phyloP scores from a whole-genome alignment of 805 yeast species.

The Starmerella khaoyaiensis region DNA sequence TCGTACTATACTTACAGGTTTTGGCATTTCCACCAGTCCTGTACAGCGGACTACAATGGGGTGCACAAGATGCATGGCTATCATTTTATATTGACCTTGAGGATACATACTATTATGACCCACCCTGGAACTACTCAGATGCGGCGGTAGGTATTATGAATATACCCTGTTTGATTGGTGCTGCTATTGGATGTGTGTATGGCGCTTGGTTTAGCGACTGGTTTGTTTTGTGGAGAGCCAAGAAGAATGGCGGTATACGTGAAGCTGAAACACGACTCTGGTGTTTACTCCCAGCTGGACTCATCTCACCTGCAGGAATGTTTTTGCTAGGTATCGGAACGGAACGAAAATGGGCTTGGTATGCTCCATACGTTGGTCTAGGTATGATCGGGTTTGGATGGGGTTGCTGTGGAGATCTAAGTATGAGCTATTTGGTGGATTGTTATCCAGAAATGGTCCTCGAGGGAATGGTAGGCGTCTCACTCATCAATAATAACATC shows the following conservation, averaged over 20 bases:
- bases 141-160: slow-evolving; percentile 65
- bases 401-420: slow-evolving; percentile 36
- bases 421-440: slow-evolving; percentile 45
- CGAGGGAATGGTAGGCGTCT: slow-evolving; percentile 44
- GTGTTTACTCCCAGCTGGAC: slow-evolving; percentile 35
- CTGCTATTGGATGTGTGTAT: slow-evolving; percentile 37
- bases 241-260: slow-evolving; percentile 38
- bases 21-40: slow-evolving; percentile 37
- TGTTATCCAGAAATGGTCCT: slow-evolving; percentile 42
- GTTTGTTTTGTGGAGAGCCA: slow-evolving; percentile 38
- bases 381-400: slow-evolving; percentile 44
- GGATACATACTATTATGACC: slow-evolving; percentile 50
- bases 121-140: slow-evolving; percentile 54
- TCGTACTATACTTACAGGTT: slow-evolving; percentile 34
- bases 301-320: slow-evolving; percentile 43
- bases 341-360: slow-evolving; percentile 41
- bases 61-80: slow-evolving; percentile 62
- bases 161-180: slow-evolving; percentile 47
- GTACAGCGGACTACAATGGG: slow-evolving; percentile 67
- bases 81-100: slow-evolving; percentile 65
- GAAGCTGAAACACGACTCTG: slow-evolving; percentile 48
- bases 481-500: slow-evolving; percentile 39
- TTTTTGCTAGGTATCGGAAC: slow-evolving; percentile 58
- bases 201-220: slow-evolving; percentile 42
- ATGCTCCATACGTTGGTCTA: slow-evolving; percentile 41